phyloP scores from a whole-genome alignment of 129 eudicot species.

The Smallanthus sonchifolius region DNA sequence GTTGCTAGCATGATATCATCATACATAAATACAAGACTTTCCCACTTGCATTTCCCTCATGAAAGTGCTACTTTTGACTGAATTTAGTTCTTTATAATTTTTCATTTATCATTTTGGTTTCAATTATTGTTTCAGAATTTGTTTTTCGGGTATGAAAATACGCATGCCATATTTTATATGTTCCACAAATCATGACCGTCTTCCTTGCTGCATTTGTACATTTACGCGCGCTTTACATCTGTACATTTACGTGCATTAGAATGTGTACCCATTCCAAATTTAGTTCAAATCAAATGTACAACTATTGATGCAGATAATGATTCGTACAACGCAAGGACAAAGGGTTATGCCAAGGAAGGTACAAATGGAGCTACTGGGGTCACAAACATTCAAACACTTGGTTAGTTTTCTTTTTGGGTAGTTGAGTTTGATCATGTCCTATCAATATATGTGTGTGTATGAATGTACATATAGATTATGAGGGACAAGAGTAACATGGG shows the following conservation, averaged over 20 bases:
- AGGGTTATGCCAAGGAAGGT: constrained; percentile 22
- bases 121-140: too few relatives aligned
- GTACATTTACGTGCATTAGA: neutral
- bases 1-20: too few relatives aligned
- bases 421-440: constrained; percentile 33
- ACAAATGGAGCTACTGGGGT: constrained; percentile 21
- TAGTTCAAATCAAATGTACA: constrained; percentile 15
- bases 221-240: neutral
- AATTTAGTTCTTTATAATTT: too few relatives aligned
- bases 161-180: too few relatives aligned
- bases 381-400: constrained; percentile 13
- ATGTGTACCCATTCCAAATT: neutral
- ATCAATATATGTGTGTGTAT: neutral
- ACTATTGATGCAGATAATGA: constrained; percentile 12
- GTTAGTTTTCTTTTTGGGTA: constrained; percentile 30
- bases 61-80: too few relatives aligned
- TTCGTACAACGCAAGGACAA: constrained; percentile 33
- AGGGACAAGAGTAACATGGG: constrained; percentile 64
- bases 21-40: too few relatives aligned
- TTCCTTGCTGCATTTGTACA: too few relatives aligned
- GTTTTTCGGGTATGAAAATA: too few relatives aligned
- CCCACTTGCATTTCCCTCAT: too few relatives aligned
- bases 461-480: neutral
- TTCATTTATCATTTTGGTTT: too few relatives aligned
- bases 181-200: too few relatives aligned